These are phyloP conservation scores for Mycena galopus DNA, from an alignment of 768 basidiomycete species.

Conservation along the genomic window DNA sequence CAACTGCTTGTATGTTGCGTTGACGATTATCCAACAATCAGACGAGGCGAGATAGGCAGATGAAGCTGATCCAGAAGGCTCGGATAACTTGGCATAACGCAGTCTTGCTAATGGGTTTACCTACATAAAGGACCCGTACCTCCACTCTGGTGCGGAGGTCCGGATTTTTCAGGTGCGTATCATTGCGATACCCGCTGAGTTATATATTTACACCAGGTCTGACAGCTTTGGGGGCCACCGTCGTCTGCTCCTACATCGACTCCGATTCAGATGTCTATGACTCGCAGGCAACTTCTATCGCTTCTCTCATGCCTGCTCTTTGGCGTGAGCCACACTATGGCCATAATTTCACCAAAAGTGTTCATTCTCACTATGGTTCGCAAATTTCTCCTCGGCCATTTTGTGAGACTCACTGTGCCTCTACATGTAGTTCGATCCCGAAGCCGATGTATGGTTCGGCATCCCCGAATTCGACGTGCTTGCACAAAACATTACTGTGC, in stretches of 20 bases:
- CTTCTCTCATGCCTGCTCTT: conserved; percentile 22
- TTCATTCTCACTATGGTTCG: conserved; percentile 32
- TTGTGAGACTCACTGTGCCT: neutral
- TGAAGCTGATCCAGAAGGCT: neutral
- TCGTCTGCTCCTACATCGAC: neutral
- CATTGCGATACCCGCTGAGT: neutral
- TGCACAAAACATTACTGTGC: conserved; percentile 50
- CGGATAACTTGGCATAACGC: conserved; percentile 4
- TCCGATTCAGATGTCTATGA: neutral
- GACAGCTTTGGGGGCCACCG: neutral
- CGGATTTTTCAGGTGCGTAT: neutral
- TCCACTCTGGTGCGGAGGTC: neutral
- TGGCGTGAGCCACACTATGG: conserved; percentile 3
- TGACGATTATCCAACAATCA: conserved; percentile 1
- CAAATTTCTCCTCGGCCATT: neutral
- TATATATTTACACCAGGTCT: neutral
- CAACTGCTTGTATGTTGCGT: neutral
- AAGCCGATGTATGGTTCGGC: conserved; percentile 29
- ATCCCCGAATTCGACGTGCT: conserved; percentile 42
- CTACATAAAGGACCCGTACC: neutral
- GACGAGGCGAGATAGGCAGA: neutral
- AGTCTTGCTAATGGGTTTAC: neutral
- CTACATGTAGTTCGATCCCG: conserved; percentile 34
- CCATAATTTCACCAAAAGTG: conserved; percentile 26
- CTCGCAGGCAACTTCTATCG: neutral